A percentile compares a stretch with the other conserved stretches of the same genome.
These are phyloP conservation scores for Eimeria tenella DNA, from an alignment of 169 alveolate species.

Conservation along the genomic window DNA sequence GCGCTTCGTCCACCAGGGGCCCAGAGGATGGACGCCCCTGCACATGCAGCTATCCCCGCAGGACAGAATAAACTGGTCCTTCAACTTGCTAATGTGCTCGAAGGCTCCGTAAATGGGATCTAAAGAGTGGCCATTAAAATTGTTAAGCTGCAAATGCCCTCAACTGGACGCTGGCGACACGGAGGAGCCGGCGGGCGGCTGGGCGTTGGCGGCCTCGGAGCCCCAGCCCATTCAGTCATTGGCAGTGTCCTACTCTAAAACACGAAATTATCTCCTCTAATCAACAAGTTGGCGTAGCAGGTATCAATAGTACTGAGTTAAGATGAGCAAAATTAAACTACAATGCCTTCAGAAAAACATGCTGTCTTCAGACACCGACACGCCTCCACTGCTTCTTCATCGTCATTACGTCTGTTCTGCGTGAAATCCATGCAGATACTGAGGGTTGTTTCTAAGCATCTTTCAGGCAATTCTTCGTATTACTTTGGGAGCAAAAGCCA, in stretches of 20 bases:
- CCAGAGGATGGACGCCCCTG: conserved; percentile 63
- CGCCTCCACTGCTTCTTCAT: conserved; percentile 15
- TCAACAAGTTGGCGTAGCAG: background rate
- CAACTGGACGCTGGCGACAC: conserved; percentile 51
- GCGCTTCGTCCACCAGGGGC: conserved; percentile 68
- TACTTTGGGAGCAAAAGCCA: background rate
- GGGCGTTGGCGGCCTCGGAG: conserved; percentile 71
- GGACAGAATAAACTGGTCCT: conserved; percentile 48
- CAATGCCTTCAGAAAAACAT: background rate
- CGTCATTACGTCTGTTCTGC: conserved; percentile 22
- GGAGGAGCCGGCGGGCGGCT: conserved; percentile 71
- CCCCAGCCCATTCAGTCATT: conserved; percentile 63
- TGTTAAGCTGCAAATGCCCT: conserved; percentile 15
- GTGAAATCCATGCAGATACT: background rate
- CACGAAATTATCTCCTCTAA: background rate
- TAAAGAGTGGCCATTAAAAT: conserved; percentile 27
- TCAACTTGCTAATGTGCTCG: conserved; percentile 34
- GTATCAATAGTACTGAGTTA: background rate
- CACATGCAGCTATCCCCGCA: conserved; percentile 61
- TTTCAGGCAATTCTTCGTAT: background rate
- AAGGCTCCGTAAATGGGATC: conserved; percentile 62
- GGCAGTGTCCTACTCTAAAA: conserved; percentile 25
- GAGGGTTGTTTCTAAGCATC: background rate
- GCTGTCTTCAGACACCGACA: conserved; percentile 37
- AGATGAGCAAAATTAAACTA: background rate